Conservation (phyloP, 176 grass and related monocot species). For the Panicum miliaceum region DNA sequence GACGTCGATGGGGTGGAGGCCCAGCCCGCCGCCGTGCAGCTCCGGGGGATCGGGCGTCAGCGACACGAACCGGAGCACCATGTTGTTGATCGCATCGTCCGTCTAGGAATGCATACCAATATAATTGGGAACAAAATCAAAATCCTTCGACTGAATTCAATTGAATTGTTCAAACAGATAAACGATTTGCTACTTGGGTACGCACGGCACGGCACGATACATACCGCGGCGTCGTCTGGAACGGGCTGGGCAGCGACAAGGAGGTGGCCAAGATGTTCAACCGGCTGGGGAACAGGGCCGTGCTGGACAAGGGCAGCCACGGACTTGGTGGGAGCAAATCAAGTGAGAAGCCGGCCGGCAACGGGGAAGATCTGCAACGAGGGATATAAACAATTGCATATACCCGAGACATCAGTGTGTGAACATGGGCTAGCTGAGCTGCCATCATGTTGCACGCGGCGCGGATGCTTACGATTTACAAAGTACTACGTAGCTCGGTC, state of each 20-base stretch:
- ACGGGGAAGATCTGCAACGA: neutral
- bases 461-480: neutral
- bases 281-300: slow-evolving; percentile 44
- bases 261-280: slow-evolving; percentile 74
- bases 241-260: slow-evolving; percentile 65
- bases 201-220: too few relatives aligned
- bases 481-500: neutral
- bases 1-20: neutral
- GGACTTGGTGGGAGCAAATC: neutral
- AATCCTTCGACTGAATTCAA: too few relatives aligned
- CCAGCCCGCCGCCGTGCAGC: neutral
- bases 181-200: too few relatives aligned
- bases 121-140: too few relatives aligned
- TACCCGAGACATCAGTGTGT: neutral
- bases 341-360: neutral
- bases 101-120: too few relatives aligned
- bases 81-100: slow-evolving; percentile 54
- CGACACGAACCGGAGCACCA: slow-evolving; percentile 55
- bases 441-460: neutral
- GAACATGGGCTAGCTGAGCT: neutral
- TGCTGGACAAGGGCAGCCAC: slow-evolving; percentile 54
- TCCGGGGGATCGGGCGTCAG: neutral
- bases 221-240: slow-evolving; percentile 63
- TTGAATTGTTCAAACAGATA: too few relatives aligned
- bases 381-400: neutral